Percentiles rank a stretch among this genome's conserved stretches.
Evolutionary conservation across 441 rosid genomes (phyloP).

Genomic region (Pelargonium exstipulatum): DNA sequence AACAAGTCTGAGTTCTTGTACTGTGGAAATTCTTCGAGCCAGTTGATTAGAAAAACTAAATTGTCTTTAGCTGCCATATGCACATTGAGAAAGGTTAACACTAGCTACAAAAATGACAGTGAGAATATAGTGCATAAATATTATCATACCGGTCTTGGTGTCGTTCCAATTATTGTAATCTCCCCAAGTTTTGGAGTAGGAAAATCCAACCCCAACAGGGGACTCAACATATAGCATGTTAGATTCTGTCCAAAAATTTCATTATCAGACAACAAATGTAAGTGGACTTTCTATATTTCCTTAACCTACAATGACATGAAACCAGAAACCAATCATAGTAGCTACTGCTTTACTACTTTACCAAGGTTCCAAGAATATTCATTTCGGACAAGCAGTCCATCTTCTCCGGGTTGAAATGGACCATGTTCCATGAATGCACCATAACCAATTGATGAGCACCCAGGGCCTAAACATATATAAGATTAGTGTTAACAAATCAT

Average conservation of each 20-base stretch:
- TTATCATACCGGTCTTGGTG: conserved; percentile 22
- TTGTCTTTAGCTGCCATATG: conserved; percentile 30
- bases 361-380: conserved; percentile 37
- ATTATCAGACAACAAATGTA: no score
- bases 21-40: conserved; percentile 36
- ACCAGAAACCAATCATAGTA: no score
- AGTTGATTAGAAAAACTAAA: conserved; percentile 31
- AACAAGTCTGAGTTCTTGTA: conserved; percentile 26
- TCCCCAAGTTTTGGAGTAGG: conserved; percentile 33
- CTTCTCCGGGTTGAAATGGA: conserved; percentile 33
- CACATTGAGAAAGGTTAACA: no score
- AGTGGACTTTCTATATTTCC: no score
- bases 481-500: not conserved
- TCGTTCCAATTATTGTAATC: conserved; percentile 30
- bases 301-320: no score
- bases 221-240: conserved; percentile 38
- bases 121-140: no score
- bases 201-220: conserved; percentile 36
- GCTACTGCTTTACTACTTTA: not conserved
- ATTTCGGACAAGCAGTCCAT: conserved; percentile 33
- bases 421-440: conserved; percentile 42
- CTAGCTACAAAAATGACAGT: no score
- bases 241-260: conserved; percentile 23
- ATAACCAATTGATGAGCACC: conserved; percentile 43
- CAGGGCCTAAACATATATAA: conserved; percentile 27